A percentile compares a stretch with the other conserved stretches of the same genome.
These are phyloP conservation scores for Leccinellum rugosiceps DNA, from an alignment of 768 basidiomycete species.

Conservation along the genomic window DNA sequence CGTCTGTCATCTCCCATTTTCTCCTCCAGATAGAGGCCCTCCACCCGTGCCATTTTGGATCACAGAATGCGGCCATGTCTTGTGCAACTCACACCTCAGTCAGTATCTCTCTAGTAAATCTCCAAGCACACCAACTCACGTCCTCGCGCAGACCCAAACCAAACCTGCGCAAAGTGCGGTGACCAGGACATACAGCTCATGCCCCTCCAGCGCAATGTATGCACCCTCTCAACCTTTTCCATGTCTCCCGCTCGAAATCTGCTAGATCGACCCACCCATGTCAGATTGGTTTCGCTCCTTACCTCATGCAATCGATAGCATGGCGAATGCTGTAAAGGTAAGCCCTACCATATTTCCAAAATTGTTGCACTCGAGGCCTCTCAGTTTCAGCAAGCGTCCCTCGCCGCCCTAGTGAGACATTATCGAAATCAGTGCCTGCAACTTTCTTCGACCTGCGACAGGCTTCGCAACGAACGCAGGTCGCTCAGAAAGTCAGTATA, in stretches of 20 bases:
- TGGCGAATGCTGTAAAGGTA: constrained; percentile 70
- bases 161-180: constrained; percentile 72
- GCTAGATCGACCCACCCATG: constrained; percentile 80
- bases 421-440: constrained; percentile 59
- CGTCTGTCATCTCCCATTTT: constrained; percentile 66
- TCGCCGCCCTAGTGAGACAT: constrained; percentile 63
- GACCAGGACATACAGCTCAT: constrained; percentile 60
- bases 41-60: constrained; percentile 80
- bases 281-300: constrained; percentile 74
- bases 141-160: constrained; percentile 53
- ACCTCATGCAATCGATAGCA: constrained; percentile 56
- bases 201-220: constrained; percentile 71
- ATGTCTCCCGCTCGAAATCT: neutral
- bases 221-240: constrained; percentile 11
- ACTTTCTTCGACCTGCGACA: constrained; percentile 30
- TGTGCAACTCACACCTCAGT: constrained; percentile 88
- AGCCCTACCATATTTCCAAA: neutral
- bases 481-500: constrained; percentile 53
- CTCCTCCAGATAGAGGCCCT: constrained; percentile 43
- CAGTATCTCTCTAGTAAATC: constrained; percentile 20
- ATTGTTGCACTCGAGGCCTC: neutral
- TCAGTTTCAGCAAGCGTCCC: constrained; percentile 78
- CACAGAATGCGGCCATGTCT: constrained; percentile 82
- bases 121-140: neutral
- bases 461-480: constrained; percentile 38